Evolutionary conservation across 2,329 filamentous ascomycete genomes (phyloP), one percentile per base, ranked within the genome.

Genomic region (Apiospora phragmitis): DNA sequence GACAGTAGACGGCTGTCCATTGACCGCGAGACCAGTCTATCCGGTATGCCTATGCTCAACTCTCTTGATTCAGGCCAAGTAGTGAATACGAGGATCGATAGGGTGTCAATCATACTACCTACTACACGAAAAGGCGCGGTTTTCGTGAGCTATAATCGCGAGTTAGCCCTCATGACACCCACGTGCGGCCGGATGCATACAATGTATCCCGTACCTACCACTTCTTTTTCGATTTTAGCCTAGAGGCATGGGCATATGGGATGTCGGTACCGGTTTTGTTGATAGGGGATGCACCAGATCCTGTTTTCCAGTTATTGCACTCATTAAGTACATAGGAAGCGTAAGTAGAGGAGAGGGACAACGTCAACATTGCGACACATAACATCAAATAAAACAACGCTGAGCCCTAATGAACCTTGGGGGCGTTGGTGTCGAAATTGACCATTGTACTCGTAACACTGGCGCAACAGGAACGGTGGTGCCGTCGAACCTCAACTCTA

Each of bases 361-460:
- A 62, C 55, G 55, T 38, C 55, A 62, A 62, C 55, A 62, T 62
- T 62, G 55, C 55, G 32, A 62, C n/a, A 11, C 32, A n/a, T 38
- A 16, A n/a, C 38, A 62, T 38, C 55, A n/a, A 62, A 62, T 62
- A 24, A 62, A 62, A 62, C 55, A 62, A n/a, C 11, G 35, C 38
- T n/a, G 32, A 62, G 55, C 55, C 21, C 55, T 38, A 62, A 59
- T 24, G 55, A 62, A 62, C 55, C 32, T 62, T 62, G 29, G 29
- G 26, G 51, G 16, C 32, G 32, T 38, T 62, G 55, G 29, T 62
- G 32, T 62, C 55, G 32, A 62, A 62, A 62, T 62, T 35, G 55
- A n/a, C 29, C 29, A 38, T 62, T 62, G 55, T 62, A 62, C 55
- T 62, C 55, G 55, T 62, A 62, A 62, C 55, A 62, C 55, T 38